phyloP scores from a whole-genome alignment of 345 rosid genomes.

The Rhodomyrtus tomentosa region DNA sequence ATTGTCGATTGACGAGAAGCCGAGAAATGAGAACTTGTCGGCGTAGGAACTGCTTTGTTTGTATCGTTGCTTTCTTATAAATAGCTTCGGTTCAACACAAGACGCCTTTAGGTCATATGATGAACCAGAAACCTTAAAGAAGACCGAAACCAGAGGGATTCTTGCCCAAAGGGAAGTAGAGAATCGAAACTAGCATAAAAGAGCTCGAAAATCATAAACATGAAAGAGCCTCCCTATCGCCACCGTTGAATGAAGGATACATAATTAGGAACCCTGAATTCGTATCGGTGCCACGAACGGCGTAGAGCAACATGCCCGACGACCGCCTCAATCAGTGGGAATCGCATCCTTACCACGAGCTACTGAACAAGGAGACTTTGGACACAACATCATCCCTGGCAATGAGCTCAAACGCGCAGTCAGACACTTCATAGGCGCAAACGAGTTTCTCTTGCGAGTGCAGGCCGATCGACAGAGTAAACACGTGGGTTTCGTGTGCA shows the following conservation, averaged over 20 bases:
- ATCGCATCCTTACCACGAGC: neutral
- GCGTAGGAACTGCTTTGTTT: no score
- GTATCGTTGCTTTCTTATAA: no score
- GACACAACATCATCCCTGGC: neutral
- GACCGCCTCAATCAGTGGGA: neutral
- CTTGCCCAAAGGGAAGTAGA: no score
- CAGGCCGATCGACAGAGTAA: neutral
- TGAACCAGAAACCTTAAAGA: no score
- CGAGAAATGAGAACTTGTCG: no score
- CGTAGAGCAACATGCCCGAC: no score
- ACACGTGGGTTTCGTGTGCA: neutral
- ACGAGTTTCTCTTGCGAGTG: neutral
- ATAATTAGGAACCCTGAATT: no score
- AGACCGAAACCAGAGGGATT: no score
- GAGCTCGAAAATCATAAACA: neutral
- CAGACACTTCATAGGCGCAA: neutral
- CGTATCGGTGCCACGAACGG: no score
- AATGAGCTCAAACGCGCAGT: neutral
- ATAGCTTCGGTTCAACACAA: no score
- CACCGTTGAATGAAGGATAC: neutral
- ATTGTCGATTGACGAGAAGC: no score
- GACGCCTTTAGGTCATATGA: no score
- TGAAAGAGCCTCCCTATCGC: neutral
- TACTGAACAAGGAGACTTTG: neutral
- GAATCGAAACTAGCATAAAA: neutral